Evolutionary conservation across 768 basidiomycete species (phyloP), one percentile per base, ranked within the genome.

Genomic region (Russula emetica): DNA sequence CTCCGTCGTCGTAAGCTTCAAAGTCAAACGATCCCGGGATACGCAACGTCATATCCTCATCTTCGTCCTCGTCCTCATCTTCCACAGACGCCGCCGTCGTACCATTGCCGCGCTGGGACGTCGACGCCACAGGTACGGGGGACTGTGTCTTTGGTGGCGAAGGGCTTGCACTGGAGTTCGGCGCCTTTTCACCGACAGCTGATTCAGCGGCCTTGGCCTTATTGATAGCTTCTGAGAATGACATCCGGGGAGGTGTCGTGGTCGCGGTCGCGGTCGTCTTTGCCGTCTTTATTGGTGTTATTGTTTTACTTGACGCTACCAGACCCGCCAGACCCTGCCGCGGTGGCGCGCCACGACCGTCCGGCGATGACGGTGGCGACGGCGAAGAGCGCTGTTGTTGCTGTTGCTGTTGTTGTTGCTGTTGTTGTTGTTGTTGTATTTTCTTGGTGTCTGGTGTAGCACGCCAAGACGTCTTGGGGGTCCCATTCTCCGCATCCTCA

Each of bases 11-110:
- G 7, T 9, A 14, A 6, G 14, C 11, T 7, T 32, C 54, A 10
- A 61, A 18, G 36, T 65, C n/a, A 30, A 67, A 67, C 14, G 63
- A 67, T 13, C 66, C 66, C 1, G 66, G 66, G 5, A 67, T 67
- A 36, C 58, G 58, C 26, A 47, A 36, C 34, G 24, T 7, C 2
- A 16, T 2, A 11, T 50, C 49, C 49, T 26, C 49, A 13, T 50
- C 49, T 7, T 55, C 54, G 5, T 36, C 32, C 22, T 63, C 61
- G 1, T 36, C 49, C 7, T 59, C 55, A 4, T 58, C 56, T 6
- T 16, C 20, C 45, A 18, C 18, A 34, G 30, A 13, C 8, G 57
- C 22, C 32, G 16, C 22, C 24, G 22, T 22, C 5, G 47, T 11
- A 22, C 11, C 14, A 49, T 49, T 26, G 47, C 47, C 6, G 20